Conservation (phyloP, 2,329 filamentous ascomycete species). For the Juglanconis sp. region DNA sequence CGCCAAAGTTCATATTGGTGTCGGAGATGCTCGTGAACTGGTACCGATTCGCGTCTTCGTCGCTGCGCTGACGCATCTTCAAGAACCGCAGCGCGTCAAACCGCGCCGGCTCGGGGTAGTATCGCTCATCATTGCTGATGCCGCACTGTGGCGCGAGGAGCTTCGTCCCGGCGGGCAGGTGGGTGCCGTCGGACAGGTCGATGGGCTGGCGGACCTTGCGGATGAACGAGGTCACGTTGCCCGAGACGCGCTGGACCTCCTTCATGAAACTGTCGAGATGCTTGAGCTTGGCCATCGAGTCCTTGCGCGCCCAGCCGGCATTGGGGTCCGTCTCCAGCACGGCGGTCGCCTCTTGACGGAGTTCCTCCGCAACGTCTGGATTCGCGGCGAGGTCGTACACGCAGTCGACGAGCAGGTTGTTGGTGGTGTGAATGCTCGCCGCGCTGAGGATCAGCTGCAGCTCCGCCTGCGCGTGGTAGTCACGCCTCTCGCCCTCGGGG, state of each 20-base stretch:
- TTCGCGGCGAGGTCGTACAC: slow-evolving; percentile 48
- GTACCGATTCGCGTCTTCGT: slow-evolving; percentile 35
- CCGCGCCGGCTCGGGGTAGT: slow-evolving; percentile 37
- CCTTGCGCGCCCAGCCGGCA: slow-evolving; percentile 38
- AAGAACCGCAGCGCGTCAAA: slow-evolving; percentile 51
- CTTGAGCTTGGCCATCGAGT: slow-evolving; percentile 41
- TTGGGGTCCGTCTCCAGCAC: slow-evolving; percentile 35
- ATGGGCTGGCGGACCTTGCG: slow-evolving; percentile 45
- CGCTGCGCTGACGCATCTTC: slow-evolving; percentile 36
- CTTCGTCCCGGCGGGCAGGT: slow-evolving; percentile 40
- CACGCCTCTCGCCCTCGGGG: slow-evolving; percentile 35
- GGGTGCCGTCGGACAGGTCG: slow-evolving; percentile 42
- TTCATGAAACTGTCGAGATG: slow-evolving; percentile 50
- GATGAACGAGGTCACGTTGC: slow-evolving; percentile 43
- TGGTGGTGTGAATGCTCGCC: slow-evolving; percentile 44
- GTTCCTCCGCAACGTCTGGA: slow-evolving; percentile 43
- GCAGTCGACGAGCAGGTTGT: slow-evolving; percentile 43
- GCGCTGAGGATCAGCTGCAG: slow-evolving; percentile 43
- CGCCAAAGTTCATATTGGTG: slow-evolving; percentile 44
- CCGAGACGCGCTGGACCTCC: slow-evolving; percentile 38
- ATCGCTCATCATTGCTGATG: slow-evolving; percentile 38
- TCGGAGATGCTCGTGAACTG: slow-evolving; percentile 42
- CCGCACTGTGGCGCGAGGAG: slow-evolving; percentile 39
- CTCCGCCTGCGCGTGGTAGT: slow-evolving; percentile 37
- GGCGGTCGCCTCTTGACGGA: slow-evolving; percentile 45